Evolutionary conservation across 108 stramenopile species (phyloP).

Genomic region (Cyclotella cryptica): DNA sequence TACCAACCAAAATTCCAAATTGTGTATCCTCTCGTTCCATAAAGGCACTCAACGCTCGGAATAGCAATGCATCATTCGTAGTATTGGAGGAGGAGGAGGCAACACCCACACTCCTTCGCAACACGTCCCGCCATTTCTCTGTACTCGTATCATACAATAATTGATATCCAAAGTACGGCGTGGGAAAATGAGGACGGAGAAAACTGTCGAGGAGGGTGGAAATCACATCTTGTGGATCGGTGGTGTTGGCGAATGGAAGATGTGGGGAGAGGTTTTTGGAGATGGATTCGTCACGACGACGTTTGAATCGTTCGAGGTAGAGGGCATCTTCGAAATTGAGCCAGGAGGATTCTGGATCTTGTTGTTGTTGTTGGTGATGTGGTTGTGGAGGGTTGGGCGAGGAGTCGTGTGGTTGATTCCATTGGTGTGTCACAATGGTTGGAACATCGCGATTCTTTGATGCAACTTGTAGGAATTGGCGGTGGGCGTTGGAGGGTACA

Average conservation of each 20-base stretch:
- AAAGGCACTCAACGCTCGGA: slow-evolving; percentile 49
- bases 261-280: neutral
- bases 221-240: slow-evolving; percentile 32
- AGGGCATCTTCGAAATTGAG: slow-evolving; percentile 19
- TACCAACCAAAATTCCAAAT: slow-evolving; percentile 73
- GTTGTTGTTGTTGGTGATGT: no score
- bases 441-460: no score
- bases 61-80: slow-evolving; percentile 40
- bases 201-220: slow-evolving; percentile 16
- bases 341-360: no score
- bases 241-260: neutral
- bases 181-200: slow-evolving; percentile 20
- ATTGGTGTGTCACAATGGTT: no score
- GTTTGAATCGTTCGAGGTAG: slow-evolving; percentile 38
- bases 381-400: no score
- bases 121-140: slow-evolving; percentile 46
- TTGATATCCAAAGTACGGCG: slow-evolving; percentile 47
- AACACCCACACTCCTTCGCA: slow-evolving; percentile 62
- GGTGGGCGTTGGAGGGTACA: no score
- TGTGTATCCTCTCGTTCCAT: slow-evolving; percentile 69
- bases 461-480: no score
- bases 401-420: no score
- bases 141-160: slow-evolving; percentile 47
- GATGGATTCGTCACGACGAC: slow-evolving; percentile 18
- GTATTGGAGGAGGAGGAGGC: slow-evolving; percentile 41